phyloP scores from a whole-genome alignment of 352 stramenopile genomes.

The Aphanomyces invadans region DNA sequence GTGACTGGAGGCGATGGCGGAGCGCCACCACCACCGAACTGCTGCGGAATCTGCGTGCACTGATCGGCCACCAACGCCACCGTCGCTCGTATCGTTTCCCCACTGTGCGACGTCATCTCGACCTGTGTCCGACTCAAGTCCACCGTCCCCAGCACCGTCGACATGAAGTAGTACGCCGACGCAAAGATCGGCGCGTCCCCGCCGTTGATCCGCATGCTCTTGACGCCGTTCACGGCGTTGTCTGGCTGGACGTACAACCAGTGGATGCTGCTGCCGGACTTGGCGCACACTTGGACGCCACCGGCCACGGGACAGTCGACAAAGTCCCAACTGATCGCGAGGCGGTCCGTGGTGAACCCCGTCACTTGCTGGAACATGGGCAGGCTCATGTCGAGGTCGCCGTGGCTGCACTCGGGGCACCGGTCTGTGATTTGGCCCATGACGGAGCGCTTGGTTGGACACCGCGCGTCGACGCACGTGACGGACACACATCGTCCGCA shows the following conservation, averaged over 20 bases:
- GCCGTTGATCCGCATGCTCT: conserved; percentile 44
- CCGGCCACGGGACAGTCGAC: conserved; percentile 49
- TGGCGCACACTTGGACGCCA: conserved; percentile 57
- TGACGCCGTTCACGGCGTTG: conserved; percentile 48
- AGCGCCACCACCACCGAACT: conserved; percentile 28
- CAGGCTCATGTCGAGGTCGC: conserved; percentile 54
- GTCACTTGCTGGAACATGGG: conserved; percentile 63
- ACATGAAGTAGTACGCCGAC: conserved; percentile 36
- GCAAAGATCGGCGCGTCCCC: conserved; percentile 32
- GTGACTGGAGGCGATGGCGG: not conserved
- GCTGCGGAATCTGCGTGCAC: conserved; percentile 31
- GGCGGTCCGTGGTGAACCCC: conserved; percentile 34
- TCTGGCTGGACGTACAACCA: conserved; percentile 57
- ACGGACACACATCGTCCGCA: conserved; percentile 64
- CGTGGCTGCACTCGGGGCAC: conserved; percentile 62
- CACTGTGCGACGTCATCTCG: conserved; percentile 32
- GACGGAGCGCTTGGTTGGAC: conserved; percentile 35
- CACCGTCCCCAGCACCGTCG: conserved; percentile 22
- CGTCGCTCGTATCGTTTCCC: conserved; percentile 31
- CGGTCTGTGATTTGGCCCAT: conserved; percentile 56
- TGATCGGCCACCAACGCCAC: conserved; percentile 28
- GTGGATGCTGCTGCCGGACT: conserved; percentile 52
- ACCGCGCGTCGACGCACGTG: conserved; percentile 45
- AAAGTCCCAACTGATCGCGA: conserved; percentile 51
- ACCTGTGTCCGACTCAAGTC: conserved; percentile 29